phyloP scores from a whole-genome alignment of 331 rosid species.

The Stylosanthes scabra region DNA sequence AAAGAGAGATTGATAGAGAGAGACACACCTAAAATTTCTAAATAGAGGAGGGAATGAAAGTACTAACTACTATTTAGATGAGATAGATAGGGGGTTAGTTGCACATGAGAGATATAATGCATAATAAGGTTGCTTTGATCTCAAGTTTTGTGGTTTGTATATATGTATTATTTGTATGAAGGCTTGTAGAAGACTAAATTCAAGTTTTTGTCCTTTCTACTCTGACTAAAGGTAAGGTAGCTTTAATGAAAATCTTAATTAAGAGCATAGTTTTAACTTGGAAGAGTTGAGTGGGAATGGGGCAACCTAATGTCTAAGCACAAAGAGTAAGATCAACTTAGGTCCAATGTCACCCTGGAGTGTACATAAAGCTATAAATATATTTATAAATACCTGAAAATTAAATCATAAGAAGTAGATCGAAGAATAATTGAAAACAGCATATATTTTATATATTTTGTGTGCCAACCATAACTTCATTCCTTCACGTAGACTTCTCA shows the following conservation, averaged over 20 bases:
- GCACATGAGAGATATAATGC: conserved; percentile 29
- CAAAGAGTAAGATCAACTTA: conserved; percentile 48
- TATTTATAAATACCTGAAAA: neutral
- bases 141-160: conserved; percentile 54
- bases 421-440: conserved; percentile 9
- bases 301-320: conserved; percentile 62
- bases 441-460: neutral
- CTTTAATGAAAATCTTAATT: conserved; percentile 44
- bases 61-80: conserved; percentile 4
- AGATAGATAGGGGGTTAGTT: conserved; percentile 45
- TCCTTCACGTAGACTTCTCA: conserved; percentile 80
- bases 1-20: no score
- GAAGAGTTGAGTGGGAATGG: conserved; percentile 71
- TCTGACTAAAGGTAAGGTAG: conserved; percentile 60
- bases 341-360: conserved; percentile 80
- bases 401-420: conserved; percentile 23
- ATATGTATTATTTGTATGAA: conserved; percentile 49
- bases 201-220: conserved; percentile 52
- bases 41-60: conserved; percentile 34
- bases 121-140: conserved; percentile 66
- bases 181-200: conserved; percentile 72
- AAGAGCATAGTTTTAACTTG: conserved; percentile 32
- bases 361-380: conserved; percentile 63
- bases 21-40: conserved; percentile 49
- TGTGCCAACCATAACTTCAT: conserved; percentile 62